Conservation (phyloP, 2,329 filamentous ascomycete species). For the Blastomyces gilchristii region DNA sequence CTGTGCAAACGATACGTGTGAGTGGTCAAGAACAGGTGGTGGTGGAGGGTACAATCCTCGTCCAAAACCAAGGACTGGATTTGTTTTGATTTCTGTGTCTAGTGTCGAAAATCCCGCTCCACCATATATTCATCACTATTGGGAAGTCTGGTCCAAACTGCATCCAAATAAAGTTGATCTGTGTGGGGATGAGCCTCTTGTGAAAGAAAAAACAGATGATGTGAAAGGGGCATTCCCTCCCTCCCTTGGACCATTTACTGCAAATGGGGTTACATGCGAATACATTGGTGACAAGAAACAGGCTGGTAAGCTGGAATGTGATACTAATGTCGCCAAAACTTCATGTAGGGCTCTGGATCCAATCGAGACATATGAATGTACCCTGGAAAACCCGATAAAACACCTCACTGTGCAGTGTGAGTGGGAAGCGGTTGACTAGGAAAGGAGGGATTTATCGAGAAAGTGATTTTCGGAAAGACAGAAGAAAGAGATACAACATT, state of each 20-base stretch:
- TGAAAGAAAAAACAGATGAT: neutral
- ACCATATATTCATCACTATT: neutral
- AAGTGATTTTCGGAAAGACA: too few relatives aligned
- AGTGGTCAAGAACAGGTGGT: constrained; percentile 5
- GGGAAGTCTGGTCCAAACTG: neutral
- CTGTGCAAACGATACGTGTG: constrained; percentile 3
- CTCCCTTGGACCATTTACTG: neutral
- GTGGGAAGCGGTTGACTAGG: neutral
- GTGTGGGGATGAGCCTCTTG: neutral
- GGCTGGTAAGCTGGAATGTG: neutral
- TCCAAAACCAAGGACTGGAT: neutral
- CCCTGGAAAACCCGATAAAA: neutral
- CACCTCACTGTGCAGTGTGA: neutral
- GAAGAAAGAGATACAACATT: too few relatives aligned
- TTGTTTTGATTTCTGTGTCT: neutral
- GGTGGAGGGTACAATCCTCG: constrained; percentile 2
- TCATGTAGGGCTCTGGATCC: neutral
- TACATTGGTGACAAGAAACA: neutral
- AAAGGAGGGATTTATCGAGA: too few relatives aligned
- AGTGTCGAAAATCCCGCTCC: neutral
- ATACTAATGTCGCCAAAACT: neutral
- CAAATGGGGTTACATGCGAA: neutral
- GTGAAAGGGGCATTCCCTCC: neutral
- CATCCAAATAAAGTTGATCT: neutral
- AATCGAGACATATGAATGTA: neutral